Evolutionary conservation across 1,284 basidiomycete species (phyloP), one percentile per base, ranked within the genome.

Genomic region (Ceratobasidium sp.): DNA sequence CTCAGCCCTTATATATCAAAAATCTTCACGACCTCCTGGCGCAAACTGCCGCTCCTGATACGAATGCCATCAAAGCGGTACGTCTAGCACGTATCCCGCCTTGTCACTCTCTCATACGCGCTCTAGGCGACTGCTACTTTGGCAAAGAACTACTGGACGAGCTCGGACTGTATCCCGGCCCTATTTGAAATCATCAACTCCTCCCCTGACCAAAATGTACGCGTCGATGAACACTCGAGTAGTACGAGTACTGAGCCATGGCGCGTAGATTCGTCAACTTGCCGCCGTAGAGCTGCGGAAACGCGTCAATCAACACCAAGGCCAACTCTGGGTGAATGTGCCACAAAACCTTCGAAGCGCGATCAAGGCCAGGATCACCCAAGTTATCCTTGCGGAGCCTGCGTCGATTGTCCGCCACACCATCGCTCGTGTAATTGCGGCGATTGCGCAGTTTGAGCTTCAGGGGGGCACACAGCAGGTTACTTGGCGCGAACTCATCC

Each of bases 251-350:
- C 54, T 72, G 49, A 60, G 46, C 69, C 49, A 58, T 38, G n/a
- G 14, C 16, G 36, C 74, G 46, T 75, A 97, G 95, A 90, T 98
- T 74, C 93, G 96, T 72, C 97, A 99, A 88, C 88, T 99, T 25
- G 94, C 96, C 62, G 95, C 96, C n/a, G 96, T 99, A 73, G 97
- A 99, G 83, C 85, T 98, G 78, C 86, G 97, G 77, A 99, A 99
- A 85, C 91, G 96, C 74, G 87, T 99, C 73, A 81, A 85, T 30
- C 86, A 89, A 80, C 91, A 90, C 78, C 91, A 90, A 76, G 92
- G 92, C 70, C 89, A 88, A 80, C 83, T 96, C 48, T 98, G 97
- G 96, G 84, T 88, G 48, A 85, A 88, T 77, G 86, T 95, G 71
- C 82, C 88, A 53, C 86, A 87, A 78, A 83, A 86, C 60, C 85